phyloP scores from a whole-genome alignment of 805 yeast genomes.

The Lachancea thermotolerans region DNA sequence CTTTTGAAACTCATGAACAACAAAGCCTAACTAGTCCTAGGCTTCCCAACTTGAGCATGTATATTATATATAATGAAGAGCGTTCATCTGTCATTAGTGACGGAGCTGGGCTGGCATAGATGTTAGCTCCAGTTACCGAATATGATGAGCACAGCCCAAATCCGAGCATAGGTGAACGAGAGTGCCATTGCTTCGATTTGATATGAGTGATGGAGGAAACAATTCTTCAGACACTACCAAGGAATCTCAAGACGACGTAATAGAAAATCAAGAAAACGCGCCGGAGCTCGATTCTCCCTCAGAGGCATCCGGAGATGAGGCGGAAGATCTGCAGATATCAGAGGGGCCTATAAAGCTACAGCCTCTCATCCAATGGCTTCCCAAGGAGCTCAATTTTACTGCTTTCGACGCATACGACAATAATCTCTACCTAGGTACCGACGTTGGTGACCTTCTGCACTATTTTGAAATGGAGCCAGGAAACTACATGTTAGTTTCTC shows the following conservation, averaged over 20 bases:
- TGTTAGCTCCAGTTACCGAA: no score
- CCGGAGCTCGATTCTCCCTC: not conserved
- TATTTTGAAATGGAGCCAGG: slow-evolving; percentile 29
- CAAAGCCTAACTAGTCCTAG: slow-evolving; percentile 1
- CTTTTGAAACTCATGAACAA: slow-evolving; percentile 34
- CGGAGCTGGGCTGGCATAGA: not conserved
- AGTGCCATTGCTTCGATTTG: not conserved
- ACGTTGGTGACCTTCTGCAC: slow-evolving; percentile 28
- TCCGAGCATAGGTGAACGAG: no score
- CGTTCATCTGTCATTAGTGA: not conserved
- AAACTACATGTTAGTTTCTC: slow-evolving; percentile 28
- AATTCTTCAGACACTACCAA: not conserved
- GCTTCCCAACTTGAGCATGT: not conserved
- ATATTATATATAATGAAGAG: slow-evolving; percentile 1
- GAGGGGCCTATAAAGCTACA: slow-evolving; percentile 19
- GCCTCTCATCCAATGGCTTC: slow-evolving; percentile 23
- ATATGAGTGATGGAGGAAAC: not conserved
- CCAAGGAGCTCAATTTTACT: slow-evolving; percentile 20
- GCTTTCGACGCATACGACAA: slow-evolving; percentile 26
- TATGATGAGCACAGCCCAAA: no score
- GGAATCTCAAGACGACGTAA: not conserved
- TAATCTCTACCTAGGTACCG: slow-evolving; percentile 29
- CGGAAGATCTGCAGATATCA: not conserved
- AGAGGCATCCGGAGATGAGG: not conserved
- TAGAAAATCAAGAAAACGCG: not conserved